Base-by-base conservation (phyloP, 2,329 filamentous ascomycete genomes). In the Boeremia lycopersici region DNA sequence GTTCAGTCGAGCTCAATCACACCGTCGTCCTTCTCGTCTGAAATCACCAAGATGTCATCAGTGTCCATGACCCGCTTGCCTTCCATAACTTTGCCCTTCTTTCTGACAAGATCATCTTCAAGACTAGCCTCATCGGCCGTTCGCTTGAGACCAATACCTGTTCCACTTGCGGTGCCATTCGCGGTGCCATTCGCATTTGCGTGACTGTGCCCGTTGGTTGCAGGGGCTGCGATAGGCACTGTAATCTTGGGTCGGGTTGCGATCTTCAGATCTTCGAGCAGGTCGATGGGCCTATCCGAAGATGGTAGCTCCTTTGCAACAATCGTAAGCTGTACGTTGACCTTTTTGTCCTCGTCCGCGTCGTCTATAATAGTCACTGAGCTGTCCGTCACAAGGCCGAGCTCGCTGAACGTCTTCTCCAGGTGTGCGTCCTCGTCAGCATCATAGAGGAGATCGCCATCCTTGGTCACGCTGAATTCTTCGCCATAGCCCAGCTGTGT, bases 401-500 rank as follows among this genome's bases (percentile, higher is more conserved):
- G 81, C 17, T 96, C 90, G 25, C 76, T 81, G 45, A 99, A 82
- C 57, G 89, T 92, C 78, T 91, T 96, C 1, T 81, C 75, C 1
- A 98, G 78, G 66, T 97, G 96, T 53, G 96, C 90, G 4, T 91
- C 91, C 67, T 96, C 86, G 51, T 98, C 95, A 0, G 88, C 85
- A 67, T 98, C 95, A 67, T 96, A 98, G 36, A 98, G 81, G n/a
- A 93, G 81, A 12, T 67, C 54, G 45, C 88, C 88, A 6, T 91
- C 88, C 53, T 85, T 91, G 68, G 84, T 89, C 53, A 98, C 79
- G 3, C 88, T 88, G 60, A 98, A 85, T 47, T 96, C 92, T 53
- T 92, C 87, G 5, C 87, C 86, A 69, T 95, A 97, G 3, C 88
- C 88, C 2, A 97, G 78, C 60, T 91, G 81, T 4, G 78, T 63